Percentiles rank a stretch among this genome's conserved stretches.
Conservation (phyloP, 495 filamentous ascomycete genomes). For the Xylaria telfairii region DNA sequence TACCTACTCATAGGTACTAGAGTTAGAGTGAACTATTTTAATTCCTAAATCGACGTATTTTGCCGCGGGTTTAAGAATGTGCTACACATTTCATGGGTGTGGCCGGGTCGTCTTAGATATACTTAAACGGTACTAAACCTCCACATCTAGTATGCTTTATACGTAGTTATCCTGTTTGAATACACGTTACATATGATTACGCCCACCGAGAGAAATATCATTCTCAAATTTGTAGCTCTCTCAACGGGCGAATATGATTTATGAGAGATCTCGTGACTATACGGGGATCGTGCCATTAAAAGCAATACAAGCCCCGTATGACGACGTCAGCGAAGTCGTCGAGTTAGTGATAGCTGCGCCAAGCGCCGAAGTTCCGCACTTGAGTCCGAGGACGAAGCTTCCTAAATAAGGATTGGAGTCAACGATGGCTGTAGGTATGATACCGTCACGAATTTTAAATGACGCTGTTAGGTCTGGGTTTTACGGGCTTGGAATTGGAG, state of each 20-base stretch:
- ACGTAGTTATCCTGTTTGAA: neutral
- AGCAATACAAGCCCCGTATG: constrained; percentile 40
- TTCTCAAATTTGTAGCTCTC: neutral
- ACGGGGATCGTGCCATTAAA: constrained; percentile 41
- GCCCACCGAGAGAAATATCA: neutral
- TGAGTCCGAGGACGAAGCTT: constrained; percentile 45
- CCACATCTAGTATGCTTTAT: neutral
- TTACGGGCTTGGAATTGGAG: neutral
- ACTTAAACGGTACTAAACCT: neutral
- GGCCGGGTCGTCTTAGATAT: too few relatives aligned
- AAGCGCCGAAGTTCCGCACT: constrained; percentile 44
- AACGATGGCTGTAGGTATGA: neutral
- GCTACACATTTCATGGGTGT: too few relatives aligned
- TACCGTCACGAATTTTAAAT: neutral
- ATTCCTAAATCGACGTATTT: neutral
- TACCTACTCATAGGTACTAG: neutral
- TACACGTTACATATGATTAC: neutral
- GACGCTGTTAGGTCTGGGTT: too few relatives aligned
- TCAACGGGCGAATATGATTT: neutral
- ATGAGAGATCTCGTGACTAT: neutral
- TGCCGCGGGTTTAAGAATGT: neutral
- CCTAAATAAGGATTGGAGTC: neutral
- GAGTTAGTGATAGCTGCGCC: constrained; percentile 38
- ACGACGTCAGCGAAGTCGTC: constrained; percentile 36
- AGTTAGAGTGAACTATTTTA: neutral